These are phyloP conservation scores for Fusarium sp. DNA, from an alignment of 2,329 filamentous ascomycete genomes.

Conservation along the genomic window DNA sequence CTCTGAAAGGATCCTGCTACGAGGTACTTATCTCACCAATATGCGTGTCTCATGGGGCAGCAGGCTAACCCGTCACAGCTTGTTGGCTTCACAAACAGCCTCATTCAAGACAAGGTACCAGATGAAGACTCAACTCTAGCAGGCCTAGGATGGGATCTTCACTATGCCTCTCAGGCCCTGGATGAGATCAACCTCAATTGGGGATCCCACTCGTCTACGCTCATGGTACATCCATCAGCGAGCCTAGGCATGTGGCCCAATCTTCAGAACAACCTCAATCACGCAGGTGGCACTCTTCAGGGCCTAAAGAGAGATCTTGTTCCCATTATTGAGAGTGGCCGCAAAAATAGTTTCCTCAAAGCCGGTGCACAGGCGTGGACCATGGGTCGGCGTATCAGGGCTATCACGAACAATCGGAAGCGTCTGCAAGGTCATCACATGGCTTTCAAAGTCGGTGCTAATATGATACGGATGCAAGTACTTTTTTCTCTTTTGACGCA, in stretches of 20 bases:
- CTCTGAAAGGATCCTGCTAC: neutral
- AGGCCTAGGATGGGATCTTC: neutral
- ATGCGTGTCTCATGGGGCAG: too few relatives aligned
- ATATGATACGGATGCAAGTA: neutral
- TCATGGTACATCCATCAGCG: neutral
- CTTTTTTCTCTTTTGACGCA: too few relatives aligned
- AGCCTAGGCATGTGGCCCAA: neutral
- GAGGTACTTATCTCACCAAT: too few relatives aligned
- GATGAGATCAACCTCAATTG: slow-evolving; percentile 1
- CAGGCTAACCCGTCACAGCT: neutral
- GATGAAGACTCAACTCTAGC: neutral
- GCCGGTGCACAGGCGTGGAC: neutral
- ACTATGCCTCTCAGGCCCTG: neutral
- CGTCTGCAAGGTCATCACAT: neutral
- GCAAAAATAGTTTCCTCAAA: neutral
- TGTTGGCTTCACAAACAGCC: neutral
- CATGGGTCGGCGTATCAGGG: neutral
- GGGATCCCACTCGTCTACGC: neutral
- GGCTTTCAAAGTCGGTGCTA: neutral
- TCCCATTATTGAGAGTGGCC: neutral
- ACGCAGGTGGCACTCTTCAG: neutral
- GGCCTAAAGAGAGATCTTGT: neutral
- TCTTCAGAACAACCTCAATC: neutral
- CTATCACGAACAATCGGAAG: neutral
- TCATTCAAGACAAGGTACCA: neutral